phyloP scores from a whole-genome alignment of 176 grass and related monocot species.

The Eragrostis curvula region DNA sequence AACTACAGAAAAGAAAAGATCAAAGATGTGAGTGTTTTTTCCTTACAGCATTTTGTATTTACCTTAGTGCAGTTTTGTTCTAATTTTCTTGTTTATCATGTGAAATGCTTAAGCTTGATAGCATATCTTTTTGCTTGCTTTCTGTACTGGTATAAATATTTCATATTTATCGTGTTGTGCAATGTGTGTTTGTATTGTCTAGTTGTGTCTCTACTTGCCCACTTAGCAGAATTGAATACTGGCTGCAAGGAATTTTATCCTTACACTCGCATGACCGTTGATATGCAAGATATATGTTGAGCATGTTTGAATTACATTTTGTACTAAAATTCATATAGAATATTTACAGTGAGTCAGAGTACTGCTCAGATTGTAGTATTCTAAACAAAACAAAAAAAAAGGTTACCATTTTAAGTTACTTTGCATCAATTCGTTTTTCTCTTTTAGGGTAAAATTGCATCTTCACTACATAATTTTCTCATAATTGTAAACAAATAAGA shows the following conservation, averaged over 20 bases:
- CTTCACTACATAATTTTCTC: neutral
- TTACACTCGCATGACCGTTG: conserved; percentile 10
- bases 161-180: neutral
- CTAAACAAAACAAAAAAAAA: too few relatives aligned
- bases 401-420: too few relatives aligned
- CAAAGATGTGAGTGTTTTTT: conserved; percentile 49
- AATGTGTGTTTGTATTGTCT: conserved; percentile 17
- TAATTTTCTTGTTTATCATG: neutral
- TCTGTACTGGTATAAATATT: conserved; percentile 6
- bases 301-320: neutral
- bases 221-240: neutral
- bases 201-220: neutral
- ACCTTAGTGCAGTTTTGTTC: conserved; percentile 23
- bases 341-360: neutral
- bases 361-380: too few relatives aligned
- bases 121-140: conserved; percentile 17
- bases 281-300: neutral
- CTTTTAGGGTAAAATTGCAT: too few relatives aligned
- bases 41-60: conserved; percentile 8
- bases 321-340: conserved; percentile 1
- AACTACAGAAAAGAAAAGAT: conserved; percentile 90
- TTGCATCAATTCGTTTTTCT: too few relatives aligned
- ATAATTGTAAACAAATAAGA: neutral
- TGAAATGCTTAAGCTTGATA: conserved; percentile 1
- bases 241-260: neutral